These are phyloP conservation scores for Magnusiomyces sp. DNA, from an alignment of 1,139 yeast genomes.

Conservation along the genomic window DNA sequence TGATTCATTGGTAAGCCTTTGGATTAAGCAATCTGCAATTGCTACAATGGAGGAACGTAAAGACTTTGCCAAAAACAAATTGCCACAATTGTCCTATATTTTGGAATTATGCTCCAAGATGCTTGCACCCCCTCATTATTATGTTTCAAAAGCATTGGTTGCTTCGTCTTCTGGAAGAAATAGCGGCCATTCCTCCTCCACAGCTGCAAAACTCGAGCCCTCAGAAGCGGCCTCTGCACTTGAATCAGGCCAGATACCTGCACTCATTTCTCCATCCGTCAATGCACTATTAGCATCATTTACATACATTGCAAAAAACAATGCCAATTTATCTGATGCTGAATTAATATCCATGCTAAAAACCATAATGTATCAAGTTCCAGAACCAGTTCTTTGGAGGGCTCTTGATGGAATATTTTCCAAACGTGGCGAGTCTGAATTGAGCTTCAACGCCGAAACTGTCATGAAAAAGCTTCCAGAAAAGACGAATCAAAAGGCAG, in stretches of 20 bases:
- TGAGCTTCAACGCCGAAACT: slow-evolving; percentile 12
- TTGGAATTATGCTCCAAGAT: slow-evolving; percentile 18
- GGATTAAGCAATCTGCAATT: slow-evolving; percentile 17
- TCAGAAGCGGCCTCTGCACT: slow-evolving; percentile 13
- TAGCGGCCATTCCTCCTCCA: background rate
- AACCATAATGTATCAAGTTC: slow-evolving; percentile 17
- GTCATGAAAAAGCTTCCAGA: slow-evolving; percentile 4
- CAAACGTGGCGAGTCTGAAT: slow-evolving; percentile 12
- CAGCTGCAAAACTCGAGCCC: slow-evolving; percentile 3
- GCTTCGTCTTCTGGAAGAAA: background rate
- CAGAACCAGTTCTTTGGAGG: slow-evolving; percentile 20
- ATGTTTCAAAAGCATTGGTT: slow-evolving; percentile 15
- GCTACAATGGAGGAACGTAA: slow-evolving; percentile 14
- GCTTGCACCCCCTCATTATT: slow-evolving; percentile 17
- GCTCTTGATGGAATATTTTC: slow-evolving; percentile 18
- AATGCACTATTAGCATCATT: slow-evolving; percentile 16
- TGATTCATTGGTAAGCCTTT: slow-evolving; percentile 15
- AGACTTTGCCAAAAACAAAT: slow-evolving; percentile 14
- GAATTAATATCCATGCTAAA: slow-evolving; percentile 12
- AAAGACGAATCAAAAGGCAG: background rate
- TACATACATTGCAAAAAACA: background rate
- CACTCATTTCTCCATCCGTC: slow-evolving; percentile 18
- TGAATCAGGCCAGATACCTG: slow-evolving; percentile 19
- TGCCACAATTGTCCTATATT: slow-evolving; percentile 13
- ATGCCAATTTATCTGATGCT: background rate